Evolutionary conservation across 1,284 basidiomycete genomes (phyloP), one percentile per base, ranked within the genome.

Genomic region (Albatrellus sp.): DNA sequence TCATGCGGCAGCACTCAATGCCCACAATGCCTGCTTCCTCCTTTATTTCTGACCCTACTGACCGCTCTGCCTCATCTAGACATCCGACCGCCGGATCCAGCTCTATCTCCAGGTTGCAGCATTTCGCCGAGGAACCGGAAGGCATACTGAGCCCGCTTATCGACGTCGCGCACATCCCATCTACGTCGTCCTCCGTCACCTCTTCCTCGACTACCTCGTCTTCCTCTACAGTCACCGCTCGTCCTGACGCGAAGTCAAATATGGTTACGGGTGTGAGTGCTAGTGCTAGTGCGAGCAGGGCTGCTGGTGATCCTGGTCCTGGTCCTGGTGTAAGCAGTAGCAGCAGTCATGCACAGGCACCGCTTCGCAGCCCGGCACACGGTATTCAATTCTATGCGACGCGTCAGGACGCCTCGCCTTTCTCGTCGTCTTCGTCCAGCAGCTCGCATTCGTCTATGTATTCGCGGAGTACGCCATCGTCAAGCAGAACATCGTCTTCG

Each of bases 61-160:
- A 35, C 36, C 40, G 16, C 5, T 30, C n/a, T 17, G 36, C 29
- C 19, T 20, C 1, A 32, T 43, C 51, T 19, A 37, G 30, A 40
- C 42, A 8, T 16, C 30, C 42, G 28, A 30, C 6, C 16, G 12
- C 10, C 29, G 46, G 28, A 35, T 43, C 48, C n/a, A 13, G 40
- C 48, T 28, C 52, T 42, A 49, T 60, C 46, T 48, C 59, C 49
- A 34, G 66, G 55, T 45, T 63, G 20, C 33, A 62, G 40, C 46
- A 53, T 16, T 63, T 78, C 43, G 66, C 73, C 6, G 78, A 80
- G 20, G 79, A 81, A 50, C 67, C 78, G 1, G 52, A 61, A 10
- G 68, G 59, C 37, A 63, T 77, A n/a, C 64, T 82, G 24, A 73
- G 68, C 47, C 76, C 74, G 0, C 58, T 77, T 20, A 53, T 73